Conservation (phyloP, 345 rosid species). For the Syzygium aromaticum region DNA sequence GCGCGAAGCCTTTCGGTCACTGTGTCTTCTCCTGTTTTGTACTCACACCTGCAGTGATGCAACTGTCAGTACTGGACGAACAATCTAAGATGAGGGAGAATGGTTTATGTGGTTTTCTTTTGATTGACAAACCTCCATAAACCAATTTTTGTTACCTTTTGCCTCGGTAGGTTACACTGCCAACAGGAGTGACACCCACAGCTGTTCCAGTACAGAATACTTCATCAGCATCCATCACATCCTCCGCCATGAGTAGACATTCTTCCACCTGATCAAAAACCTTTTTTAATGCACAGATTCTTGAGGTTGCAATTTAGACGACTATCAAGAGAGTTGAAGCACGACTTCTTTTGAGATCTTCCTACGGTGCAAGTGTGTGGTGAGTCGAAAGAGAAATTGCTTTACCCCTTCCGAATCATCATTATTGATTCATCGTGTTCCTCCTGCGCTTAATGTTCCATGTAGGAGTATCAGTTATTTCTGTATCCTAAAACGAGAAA, state of each 20-base stretch:
- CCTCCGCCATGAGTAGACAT: slow-evolving; percentile 18
- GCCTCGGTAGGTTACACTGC: slow-evolving; percentile 22
- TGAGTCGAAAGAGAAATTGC: neutral
- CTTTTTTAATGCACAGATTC: neutral
- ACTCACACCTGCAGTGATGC: neutral
- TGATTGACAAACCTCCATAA: no score
- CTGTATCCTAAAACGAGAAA: neutral
- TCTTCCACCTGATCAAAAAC: slow-evolving; percentile 21
- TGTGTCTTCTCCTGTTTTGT: slow-evolving; percentile 7
- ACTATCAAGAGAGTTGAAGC: neutral
- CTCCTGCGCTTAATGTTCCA: neutral
- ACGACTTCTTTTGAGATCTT: neutral
- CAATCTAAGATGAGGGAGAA: neutral
- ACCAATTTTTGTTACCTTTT: slow-evolving; percentile 5
- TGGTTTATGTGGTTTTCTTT: neutral
- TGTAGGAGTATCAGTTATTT: neutral
- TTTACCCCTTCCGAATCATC: neutral
- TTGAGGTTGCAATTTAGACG: neutral
- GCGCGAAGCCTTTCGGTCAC: slow-evolving; percentile 4
- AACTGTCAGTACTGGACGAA: neutral
- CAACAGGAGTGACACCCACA: slow-evolving; percentile 21
- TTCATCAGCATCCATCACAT: slow-evolving; percentile 33
- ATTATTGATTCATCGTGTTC: neutral
- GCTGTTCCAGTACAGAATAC: slow-evolving; percentile 49
- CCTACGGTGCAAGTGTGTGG: neutral